phyloP scores from a whole-genome alignment of 345 rosid genomes.

The Luvunga scandens region DNA sequence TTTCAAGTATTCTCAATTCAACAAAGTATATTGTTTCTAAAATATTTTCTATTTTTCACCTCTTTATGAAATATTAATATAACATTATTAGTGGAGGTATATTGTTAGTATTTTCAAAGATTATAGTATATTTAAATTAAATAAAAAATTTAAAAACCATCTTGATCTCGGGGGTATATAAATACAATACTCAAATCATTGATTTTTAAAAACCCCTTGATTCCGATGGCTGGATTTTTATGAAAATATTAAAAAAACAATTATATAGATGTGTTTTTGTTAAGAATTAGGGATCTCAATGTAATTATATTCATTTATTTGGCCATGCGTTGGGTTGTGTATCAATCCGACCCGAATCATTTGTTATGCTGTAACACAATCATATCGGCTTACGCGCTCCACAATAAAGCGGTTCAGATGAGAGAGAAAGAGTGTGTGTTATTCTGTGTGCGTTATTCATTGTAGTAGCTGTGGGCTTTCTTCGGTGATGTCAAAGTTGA shows the following conservation, averaged over 20 bases:
- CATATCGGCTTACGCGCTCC: conserved; percentile 8
- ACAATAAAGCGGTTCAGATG: neutral
- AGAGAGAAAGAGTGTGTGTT: neutral
- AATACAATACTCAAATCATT: no score
- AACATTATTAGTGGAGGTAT: no score
- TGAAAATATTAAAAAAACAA: no score
- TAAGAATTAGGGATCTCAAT: neutral
- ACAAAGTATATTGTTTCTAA: rapidly evolving
- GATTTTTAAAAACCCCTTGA: no score
- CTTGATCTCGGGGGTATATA: no score
- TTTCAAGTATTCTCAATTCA: no score
- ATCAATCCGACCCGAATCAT: neutral
- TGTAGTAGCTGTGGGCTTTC: neutral
- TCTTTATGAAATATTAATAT: no score
- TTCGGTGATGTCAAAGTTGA: no score
- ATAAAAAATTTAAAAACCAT: no score
- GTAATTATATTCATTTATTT: neutral
- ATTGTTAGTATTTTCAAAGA: no score
- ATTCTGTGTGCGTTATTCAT: neutral
- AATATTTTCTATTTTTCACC: no score
- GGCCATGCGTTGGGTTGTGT: neutral
- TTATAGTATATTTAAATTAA: no score
- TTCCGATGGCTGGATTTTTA: neutral
- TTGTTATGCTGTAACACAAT: neutral
- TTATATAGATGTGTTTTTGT: neutral